A percentile compares a stretch with the other conserved stretches of the same genome.
phyloP scores from a whole-genome alignment of 192 early-diverging fungal genomes.

The Jimgerdemannia flammicorona region DNA sequence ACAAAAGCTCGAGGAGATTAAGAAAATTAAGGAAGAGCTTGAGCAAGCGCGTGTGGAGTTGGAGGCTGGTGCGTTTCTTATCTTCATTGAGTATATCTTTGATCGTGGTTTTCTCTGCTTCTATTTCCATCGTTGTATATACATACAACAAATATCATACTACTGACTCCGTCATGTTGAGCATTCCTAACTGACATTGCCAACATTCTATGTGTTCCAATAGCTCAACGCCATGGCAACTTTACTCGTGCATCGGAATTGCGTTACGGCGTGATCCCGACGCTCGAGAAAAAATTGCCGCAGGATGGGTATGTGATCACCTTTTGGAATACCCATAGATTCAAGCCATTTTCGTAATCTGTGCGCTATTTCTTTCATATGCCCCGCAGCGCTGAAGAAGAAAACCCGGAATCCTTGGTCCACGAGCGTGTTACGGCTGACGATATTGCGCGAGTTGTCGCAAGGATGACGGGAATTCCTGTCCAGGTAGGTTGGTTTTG shows the following conservation, averaged over 20 bases:
- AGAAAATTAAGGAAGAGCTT: conserved; percentile 61
- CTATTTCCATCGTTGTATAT: too few relatives aligned
- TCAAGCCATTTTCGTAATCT: neutral
- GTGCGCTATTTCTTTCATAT: neutral
- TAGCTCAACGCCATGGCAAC: conserved; percentile 68
- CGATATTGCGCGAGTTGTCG: conserved; percentile 71
- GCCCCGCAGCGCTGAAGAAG: conserved; percentile 2
- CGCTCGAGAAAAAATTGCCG: conserved; percentile 63
- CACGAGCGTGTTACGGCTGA: conserved; percentile 81
- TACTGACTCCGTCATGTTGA: too few relatives aligned
- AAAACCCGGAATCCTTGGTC: conserved; percentile 54
- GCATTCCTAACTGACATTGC: too few relatives aligned
- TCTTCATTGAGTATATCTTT: too few relatives aligned
- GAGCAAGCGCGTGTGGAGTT: conserved; percentile 74
- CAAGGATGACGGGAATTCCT: conserved; percentile 78
- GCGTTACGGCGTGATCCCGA: conserved; percentile 74
- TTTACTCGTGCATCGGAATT: conserved; percentile 72
- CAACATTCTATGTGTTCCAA: too few relatives aligned
- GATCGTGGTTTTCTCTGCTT: too few relatives aligned
- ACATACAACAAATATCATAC: too few relatives aligned
- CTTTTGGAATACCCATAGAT: too few relatives aligned
- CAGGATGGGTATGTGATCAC: conserved; percentile 25
- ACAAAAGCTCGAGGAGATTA: conserved; percentile 60
- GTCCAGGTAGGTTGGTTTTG: conserved; percentile 46
- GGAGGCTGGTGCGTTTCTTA: conserved; percentile 36